Percentiles rank a stretch among this genome's conserved stretches.
Conservation (phyloP, 2,329 filamentous ascomycete genomes). For the Claviceps capensis region DNA sequence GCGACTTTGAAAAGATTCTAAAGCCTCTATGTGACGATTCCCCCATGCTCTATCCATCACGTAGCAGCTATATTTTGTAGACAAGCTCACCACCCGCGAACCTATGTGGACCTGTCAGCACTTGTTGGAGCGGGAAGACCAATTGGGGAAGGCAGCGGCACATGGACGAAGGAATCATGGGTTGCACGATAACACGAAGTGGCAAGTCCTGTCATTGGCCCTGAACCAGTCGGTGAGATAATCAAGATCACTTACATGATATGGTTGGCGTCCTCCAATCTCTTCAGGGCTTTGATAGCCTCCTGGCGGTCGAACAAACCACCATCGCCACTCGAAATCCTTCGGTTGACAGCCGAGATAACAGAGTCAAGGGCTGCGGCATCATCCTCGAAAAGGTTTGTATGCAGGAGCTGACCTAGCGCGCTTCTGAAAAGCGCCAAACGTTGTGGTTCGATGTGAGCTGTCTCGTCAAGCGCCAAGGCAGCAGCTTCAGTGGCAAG, state of each 20-base stretch:
- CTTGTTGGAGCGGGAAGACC: background rate
- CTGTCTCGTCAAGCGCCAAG: constrained; percentile 26
- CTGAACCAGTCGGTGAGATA: background rate
- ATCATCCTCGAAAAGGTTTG: constrained; percentile 76
- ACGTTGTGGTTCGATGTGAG: constrained; percentile 44
- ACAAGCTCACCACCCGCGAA: constrained; percentile 50
- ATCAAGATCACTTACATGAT: constrained; percentile 60
- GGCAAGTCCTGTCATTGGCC: background rate
- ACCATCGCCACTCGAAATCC: constrained; percentile 38
- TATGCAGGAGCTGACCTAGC: constrained; percentile 71
- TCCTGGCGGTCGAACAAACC: constrained; percentile 58
- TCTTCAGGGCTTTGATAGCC: constrained; percentile 61
- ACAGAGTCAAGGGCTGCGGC: constrained; percentile 63
- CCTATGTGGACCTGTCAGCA: constrained; percentile 23
- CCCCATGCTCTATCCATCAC: background rate
- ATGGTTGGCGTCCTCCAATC: constrained; percentile 72
- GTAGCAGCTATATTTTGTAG: constrained; percentile 46
- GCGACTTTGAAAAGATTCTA: background rate
- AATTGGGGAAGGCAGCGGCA: background rate
- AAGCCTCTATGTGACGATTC: background rate
- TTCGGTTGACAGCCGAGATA: constrained; percentile 65
- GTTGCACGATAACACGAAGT: background rate
- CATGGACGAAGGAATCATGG: background rate
- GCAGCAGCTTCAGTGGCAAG: constrained; percentile 28
- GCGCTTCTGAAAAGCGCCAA: constrained; percentile 64